Evolutionary conservation across 1,284 basidiomycete species (phyloP), one percentile per base, ranked within the genome.

Genomic region (Fomitopsis pinicola): DNA sequence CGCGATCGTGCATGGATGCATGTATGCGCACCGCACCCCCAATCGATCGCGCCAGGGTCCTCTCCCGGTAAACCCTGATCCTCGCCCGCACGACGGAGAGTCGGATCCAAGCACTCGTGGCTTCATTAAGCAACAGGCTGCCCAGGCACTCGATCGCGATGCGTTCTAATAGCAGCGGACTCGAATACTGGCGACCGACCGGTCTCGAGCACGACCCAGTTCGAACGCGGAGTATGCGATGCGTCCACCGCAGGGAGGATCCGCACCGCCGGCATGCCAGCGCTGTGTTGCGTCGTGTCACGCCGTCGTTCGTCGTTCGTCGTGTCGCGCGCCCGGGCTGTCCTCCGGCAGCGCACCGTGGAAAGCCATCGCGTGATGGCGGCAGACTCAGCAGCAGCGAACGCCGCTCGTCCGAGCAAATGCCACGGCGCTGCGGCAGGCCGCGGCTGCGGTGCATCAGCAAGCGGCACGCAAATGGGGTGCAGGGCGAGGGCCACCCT

Each of bases 31-130:
- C 38, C n/a, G 52, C 52, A 30, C 52, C 19, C 35, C 52, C 52
- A 54, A 54, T 54, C 52, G 52, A 54, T 54, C 52, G 33, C 52
- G 19, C n/a, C 52, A 54, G 52, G 52, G 52, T 40, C 36, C n/a
- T 22, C 35, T 14, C 8, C 52, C 52, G 52, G 35, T 54, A 35
- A 38, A 54, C 52, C 52, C 52, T 54, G 52, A 54, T 54, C 52
- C 52, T 54, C 52, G 52, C 52, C 52, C 22, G 33, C 36, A 54
- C 52, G 9, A 19, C 30, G 50, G n/a, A 53, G 33, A 22, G 35
- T 53, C 50, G 33, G 30, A 38, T 28, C 9, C 50, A 46, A 26
- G 19, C 22, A 46, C 22, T 19, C 48, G 26, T 14, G 48, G 48
- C 48, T 54, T 54, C 52, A 54, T 54, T 54, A 54, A 50, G 48